phyloP scores from a whole-genome alignment of 2,329 filamentous ascomycete genomes.

The Arthrobotrys entomopaga region DNA sequence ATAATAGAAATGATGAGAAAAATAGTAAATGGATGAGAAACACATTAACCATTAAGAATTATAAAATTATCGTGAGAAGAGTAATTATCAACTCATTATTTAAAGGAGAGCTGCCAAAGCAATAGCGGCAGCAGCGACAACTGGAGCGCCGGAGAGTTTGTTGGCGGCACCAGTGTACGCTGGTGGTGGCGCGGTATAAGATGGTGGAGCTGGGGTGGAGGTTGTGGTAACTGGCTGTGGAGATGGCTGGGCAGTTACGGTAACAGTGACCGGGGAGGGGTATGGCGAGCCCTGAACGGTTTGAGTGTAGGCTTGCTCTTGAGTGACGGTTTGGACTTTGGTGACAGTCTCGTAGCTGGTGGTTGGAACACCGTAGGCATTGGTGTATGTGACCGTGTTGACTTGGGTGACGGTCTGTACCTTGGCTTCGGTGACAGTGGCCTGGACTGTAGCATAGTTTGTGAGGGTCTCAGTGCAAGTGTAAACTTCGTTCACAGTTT shows the following conservation, averaged over 20 bases:
- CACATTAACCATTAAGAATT: slow-evolving; percentile 33
- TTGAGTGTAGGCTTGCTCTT: slow-evolving; percentile 20
- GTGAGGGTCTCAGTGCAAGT: slow-evolving; percentile 6
- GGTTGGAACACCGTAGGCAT: slow-evolving; percentile 26
- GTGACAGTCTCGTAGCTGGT: slow-evolving; percentile 30
- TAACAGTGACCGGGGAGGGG: neutral
- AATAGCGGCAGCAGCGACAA: slow-evolving; percentile 24
- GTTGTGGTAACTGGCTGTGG: slow-evolving; percentile 6
- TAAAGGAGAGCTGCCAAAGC: slow-evolving; percentile 23
- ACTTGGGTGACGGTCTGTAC: slow-evolving; percentile 23
- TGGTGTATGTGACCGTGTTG: slow-evolving; percentile 34
- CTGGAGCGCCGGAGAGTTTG: slow-evolving; percentile 36
- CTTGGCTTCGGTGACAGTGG: slow-evolving; percentile 30
- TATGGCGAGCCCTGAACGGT: slow-evolving; percentile 5
- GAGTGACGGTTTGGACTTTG: slow-evolving; percentile 33
- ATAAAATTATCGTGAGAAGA: neutral
- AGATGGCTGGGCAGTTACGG: slow-evolving; percentile 1
- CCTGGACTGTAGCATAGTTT: slow-evolving; percentile 15
- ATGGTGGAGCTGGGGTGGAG: slow-evolving; percentile 11
- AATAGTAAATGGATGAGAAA: neutral
- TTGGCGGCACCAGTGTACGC: slow-evolving; percentile 30
- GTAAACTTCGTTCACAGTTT: slow-evolving; percentile 39
- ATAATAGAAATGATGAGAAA: neutral
- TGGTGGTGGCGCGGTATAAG: slow-evolving; percentile 33
- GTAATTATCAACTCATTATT: slow-evolving; percentile 5